Base-by-base conservation (phyloP, 306 rosid species). In the Hippophae tibetana region DNA sequence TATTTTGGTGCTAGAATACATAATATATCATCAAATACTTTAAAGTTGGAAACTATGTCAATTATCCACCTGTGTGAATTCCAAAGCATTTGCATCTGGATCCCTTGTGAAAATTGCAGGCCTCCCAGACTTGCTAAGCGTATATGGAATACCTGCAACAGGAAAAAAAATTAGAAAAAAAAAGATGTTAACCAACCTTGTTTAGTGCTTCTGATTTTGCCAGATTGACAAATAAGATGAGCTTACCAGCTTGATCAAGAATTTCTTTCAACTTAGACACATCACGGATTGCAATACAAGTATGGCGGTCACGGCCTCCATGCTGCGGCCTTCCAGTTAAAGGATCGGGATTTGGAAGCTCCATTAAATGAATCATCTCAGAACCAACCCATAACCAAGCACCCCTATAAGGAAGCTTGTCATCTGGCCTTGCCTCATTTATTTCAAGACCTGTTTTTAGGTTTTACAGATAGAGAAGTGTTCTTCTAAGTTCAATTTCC, bases 331-430 rank as follows among this genome's bases (percentile, higher is more conserved):
- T 65, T 71, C 99, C 99, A 0, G 89, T 78, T 74, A 86, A 63
- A 52, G 97, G 99, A 67, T 92, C 96, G 1, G 99, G 95, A 72
- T 92, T 88, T 59, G 96, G 96, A 76, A 92, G 96, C 78, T 92
- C 99, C 96, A 92, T 92, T 56, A 92, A 73, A 73, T 88, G 99
- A 64, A 92, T 85, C 99, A 88, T 92, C 79, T 80, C 96, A 41
- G 96, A 80, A 54, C 99, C 99, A 57, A 92, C 96, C 99, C 99
- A 88, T 54, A 92, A 68, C 99, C 99, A 92, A 43, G 99, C 93
- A 67, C 99, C 99, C 62, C 90, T 80, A 41, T 88, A 92, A 56
- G 96, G 99, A 49, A 92, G 99, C 84, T 88, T 88, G 60, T 92
- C 84, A 38, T 92, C 73, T 40, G 99, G 99, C 81, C 99, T 80